Base-by-base conservation (phyloP, 2,329 filamentous ascomycete genomes). In the Ramularia collo-cygni region DNA sequence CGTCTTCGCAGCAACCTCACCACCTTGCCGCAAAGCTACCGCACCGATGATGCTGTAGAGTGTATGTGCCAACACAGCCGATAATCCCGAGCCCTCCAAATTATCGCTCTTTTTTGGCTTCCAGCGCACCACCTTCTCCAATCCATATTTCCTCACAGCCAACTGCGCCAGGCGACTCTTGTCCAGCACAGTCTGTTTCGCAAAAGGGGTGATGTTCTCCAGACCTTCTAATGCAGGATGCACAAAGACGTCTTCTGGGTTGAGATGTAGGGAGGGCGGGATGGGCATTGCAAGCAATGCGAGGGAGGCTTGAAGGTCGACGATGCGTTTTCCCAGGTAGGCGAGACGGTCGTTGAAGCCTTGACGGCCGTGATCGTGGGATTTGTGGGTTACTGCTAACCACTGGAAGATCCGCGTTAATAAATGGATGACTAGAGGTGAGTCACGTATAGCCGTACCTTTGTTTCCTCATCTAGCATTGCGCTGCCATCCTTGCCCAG, bases 341-440 rank as follows among this genome's bases (percentile, higher is more conserved):
- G 88, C 85, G 64, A 98, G 70, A 47, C 86, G 78, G 58, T 95
- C 90, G 63, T 98, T 98, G 68, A 90, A 95, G 1, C 90, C 90
- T 71, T 89, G 81, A 58, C 87, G 75, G 37, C 89, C 92, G 60
- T 96, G 88, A 61, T 98, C 90, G 59, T 95, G 96, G 66, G 88
- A 95, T 76, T 96, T 96, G 65, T 96, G 92, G 51, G 92, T 98
- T 40, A 98, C 78, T 19, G 89, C 89, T 57, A 96, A 70, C 92
- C 92, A 98, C 69, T 60, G 42, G 38, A 19, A 8, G 43, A 17
- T 18, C n/a, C n/a, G n/a, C n/a, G 28, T 10, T 14, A 13, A 12
- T 6, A 14, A 30, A 12, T 28, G 9, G 6, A n/a, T 35, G 4
- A 28, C n/a, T 7, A 15, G 14, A 26, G 13, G 13, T 37, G 13